Conservation (phyloP, 2,329 filamentous ascomycete species). For the Aureobasidium lini region DNA sequence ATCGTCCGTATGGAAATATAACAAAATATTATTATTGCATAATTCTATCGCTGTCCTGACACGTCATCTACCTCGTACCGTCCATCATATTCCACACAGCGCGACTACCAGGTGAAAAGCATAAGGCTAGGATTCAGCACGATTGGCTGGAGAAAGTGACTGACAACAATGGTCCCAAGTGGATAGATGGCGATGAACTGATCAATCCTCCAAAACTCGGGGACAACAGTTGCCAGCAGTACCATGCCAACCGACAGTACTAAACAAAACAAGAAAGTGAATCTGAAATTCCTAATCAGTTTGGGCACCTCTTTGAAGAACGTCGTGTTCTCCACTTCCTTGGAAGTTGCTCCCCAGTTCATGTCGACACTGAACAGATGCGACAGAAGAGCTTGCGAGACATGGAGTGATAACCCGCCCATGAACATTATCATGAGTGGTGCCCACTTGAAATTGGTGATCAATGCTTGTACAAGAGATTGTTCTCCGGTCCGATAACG, state of each 20-base stretch:
- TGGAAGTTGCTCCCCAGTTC: constrained; percentile 50
- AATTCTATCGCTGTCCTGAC: too few species aligned
- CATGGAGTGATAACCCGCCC: constrained; percentile 33
- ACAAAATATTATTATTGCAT: too few species aligned
- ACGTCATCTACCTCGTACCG: too few species aligned
- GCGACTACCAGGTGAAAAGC: neutral
- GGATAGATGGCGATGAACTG: neutral
- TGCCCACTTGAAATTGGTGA: constrained; percentile 60
- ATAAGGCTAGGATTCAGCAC: neutral
- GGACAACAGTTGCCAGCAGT: constrained; percentile 18
- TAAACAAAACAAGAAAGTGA: constrained; percentile 46
- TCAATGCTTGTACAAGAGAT: constrained; percentile 46
- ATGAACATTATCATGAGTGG: constrained; percentile 34
- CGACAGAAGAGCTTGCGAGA: constrained; percentile 33
- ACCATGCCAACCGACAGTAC: constrained; percentile 42
- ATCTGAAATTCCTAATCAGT: constrained; percentile 50
- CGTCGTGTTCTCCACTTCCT: constrained; percentile 49
- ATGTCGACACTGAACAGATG: constrained; percentile 36
- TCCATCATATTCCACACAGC: too few species aligned
- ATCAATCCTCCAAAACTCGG: constrained; percentile 17
- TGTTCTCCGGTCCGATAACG: constrained; percentile 63
- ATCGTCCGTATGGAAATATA: too few species aligned
- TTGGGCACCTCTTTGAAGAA: constrained; percentile 51
- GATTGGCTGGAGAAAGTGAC: neutral
- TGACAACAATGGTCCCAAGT: neutral